Evolutionary conservation across 441 rosid genomes (phyloP).

Genomic region (Pelargonium cotyledonis): DNA sequence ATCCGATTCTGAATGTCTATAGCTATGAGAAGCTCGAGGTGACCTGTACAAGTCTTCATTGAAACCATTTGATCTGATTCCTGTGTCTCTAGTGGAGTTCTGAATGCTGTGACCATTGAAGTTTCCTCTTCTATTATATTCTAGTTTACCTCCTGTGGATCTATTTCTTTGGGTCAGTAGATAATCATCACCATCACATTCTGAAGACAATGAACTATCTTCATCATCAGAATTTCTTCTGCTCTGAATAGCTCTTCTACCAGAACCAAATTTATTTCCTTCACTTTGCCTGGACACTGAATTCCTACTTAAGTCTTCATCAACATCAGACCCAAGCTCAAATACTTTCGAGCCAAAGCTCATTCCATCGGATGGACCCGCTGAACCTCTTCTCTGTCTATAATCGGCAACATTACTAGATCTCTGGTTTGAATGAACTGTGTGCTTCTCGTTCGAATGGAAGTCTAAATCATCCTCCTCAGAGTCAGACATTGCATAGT

Average conservation of each 20-base stretch:
- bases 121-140: slow-evolving; percentile 27
- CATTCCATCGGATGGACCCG: slow-evolving; percentile 32
- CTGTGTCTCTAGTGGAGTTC: slow-evolving; percentile 10
- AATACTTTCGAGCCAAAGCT: slow-evolving; percentile 65
- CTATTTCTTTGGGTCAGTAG: slow-evolving; percentile 23
- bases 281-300: slow-evolving; percentile 23
- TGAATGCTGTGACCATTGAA: slow-evolving; percentile 5
- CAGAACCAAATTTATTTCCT: slow-evolving; percentile 22
- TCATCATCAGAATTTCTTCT: slow-evolving; percentile 28
- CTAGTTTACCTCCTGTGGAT: slow-evolving; percentile 26
- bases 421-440: slow-evolving; percentile 56
- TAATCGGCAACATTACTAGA: slow-evolving; percentile 62
- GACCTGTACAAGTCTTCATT: background rate
- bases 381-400: slow-evolving; percentile 26
- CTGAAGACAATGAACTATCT: slow-evolving; percentile 37
- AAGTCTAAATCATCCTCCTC: slow-evolving; percentile 44
- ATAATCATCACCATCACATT: slow-evolving; percentile 32
- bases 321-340: slow-evolving; percentile 46
- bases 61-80: slow-evolving; percentile 26
- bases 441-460: slow-evolving; percentile 50
- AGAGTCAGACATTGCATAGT: slow-evolving; percentile 29
- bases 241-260: slow-evolving; percentile 26
- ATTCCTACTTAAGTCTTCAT: slow-evolving; percentile 31
- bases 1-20: background rate
- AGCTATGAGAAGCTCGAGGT: slow-evolving; percentile 16